Conservation (phyloP, 345 rosid species). For the Camelina laxa region DNA sequence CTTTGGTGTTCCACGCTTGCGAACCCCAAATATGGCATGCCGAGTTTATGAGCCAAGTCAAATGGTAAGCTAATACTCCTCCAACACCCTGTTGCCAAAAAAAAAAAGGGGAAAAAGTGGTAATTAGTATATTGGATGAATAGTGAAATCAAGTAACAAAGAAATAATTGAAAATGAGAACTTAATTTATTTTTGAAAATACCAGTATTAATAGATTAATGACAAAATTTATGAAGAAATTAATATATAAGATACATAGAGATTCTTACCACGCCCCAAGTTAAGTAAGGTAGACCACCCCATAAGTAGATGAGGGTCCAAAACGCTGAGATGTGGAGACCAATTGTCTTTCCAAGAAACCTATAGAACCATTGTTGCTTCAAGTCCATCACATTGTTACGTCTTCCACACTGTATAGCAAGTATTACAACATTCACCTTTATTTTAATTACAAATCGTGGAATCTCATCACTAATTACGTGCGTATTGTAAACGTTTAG, state of each 20-base stretch:
- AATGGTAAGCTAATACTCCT: neutral
- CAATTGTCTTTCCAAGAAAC: neutral
- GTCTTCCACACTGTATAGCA: neutral
- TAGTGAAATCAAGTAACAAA: too few species aligned
- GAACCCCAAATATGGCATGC: conserved; percentile 1
- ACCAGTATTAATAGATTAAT: too few species aligned
- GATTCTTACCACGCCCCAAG: neutral
- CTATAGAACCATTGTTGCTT: conserved; percentile 1
- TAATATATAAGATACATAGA: neutral
- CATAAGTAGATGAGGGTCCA: neutral
- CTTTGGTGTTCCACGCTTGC: neutral
- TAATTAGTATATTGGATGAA: too few species aligned
- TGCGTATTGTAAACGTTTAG: neutral
- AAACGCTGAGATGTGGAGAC: neutral
- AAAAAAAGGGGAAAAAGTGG: too few species aligned
- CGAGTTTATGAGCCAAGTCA: neutral
- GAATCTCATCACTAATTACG: too few species aligned
- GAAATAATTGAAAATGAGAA: neutral
- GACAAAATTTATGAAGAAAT: too few species aligned
- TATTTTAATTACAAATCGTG: neutral
- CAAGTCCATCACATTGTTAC: neutral
- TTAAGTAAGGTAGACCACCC: conserved; percentile 3
- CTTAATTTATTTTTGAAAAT: too few species aligned
- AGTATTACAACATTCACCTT: neutral
- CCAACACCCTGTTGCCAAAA: neutral